These are phyloP conservation scores for Verruconis gallopava DNA, from an alignment of 2,329 filamentous ascomycete genomes.

Conservation along the genomic window DNA sequence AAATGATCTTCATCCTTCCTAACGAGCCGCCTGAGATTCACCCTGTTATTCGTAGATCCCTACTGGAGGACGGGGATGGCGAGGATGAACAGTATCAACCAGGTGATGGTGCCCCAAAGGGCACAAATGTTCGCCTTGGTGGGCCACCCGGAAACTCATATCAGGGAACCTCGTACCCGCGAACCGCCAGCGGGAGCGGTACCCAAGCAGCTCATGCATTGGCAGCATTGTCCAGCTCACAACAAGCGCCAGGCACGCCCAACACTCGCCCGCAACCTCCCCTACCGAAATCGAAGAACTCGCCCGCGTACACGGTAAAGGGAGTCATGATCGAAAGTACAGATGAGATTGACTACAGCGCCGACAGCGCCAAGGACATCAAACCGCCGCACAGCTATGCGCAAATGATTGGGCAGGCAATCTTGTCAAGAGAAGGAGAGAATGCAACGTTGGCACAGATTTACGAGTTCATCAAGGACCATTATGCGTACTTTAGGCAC, in stretches of 20 bases:
- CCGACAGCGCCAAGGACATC: constrained; percentile 74
- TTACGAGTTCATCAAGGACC: constrained; percentile 81
- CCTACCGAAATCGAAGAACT: constrained; percentile 28
- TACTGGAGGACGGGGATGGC: constrained; percentile 18
- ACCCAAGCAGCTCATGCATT: constrained; percentile 16
- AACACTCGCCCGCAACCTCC: constrained; percentile 17
- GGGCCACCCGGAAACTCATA: neutral
- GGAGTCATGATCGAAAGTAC: constrained; percentile 40
- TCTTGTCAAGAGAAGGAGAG: constrained; percentile 72
- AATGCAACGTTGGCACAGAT: constrained; percentile 87
- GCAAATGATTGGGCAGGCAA: constrained; percentile 92
- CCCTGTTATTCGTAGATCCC: constrained; percentile 50
- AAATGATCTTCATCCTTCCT: constrained; percentile 99
- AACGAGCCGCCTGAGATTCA: constrained; percentile 58
- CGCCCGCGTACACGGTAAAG: constrained; percentile 34
- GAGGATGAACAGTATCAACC: constrained; percentile 23
- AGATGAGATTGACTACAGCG: constrained; percentile 59
- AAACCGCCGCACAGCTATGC: constrained; percentile 96
- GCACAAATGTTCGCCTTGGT: neutral
- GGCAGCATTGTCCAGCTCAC: constrained; percentile 15
- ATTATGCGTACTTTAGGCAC: constrained; percentile 87
- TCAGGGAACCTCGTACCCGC: constrained; percentile 12
- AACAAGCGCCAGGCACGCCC: constrained; percentile 19
- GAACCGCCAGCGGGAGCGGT: constrained; percentile 15
- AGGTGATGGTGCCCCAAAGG: constrained; percentile 14